Base-by-base conservation (phyloP, 352 stramenopile genomes). In the Aphanomyces stellatus region DNA sequence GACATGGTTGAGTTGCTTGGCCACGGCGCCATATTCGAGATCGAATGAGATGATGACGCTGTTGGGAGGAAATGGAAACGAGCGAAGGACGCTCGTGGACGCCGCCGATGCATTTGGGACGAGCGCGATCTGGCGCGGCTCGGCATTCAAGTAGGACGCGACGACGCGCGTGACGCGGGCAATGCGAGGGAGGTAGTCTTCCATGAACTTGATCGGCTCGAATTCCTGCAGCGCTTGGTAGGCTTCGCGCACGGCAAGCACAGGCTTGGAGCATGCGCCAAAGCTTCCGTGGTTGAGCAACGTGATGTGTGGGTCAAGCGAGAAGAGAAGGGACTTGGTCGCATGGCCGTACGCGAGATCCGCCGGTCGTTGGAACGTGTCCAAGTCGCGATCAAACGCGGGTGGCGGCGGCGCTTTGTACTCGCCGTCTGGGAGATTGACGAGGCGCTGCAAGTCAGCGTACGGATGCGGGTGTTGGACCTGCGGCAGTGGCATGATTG, bases 281-380 rank as follows among this genome's bases (percentile, higher is more conserved):
- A 40, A 67, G 41, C 46, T 60, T 27, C 60, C 60, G 41, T 67
- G 60, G n/a, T 67, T 67, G 49, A 67, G 28, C 25, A 53, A 22
- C 25, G 41, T 41, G 33, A 60, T 59, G 22, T 27, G 7, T 22
- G 60, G 60, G 31, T 67, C 60, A 4, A 67, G 33, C 17, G 37
- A 49, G 27, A 67, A 67, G 15, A 67, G 60, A 7, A 46, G 13
- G 5, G 31, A 17, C 27, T 63, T 63, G 55, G 28, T 3, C 5
- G 5, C 0, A 27, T 51, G 33, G 33, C 55, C 55, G 35, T 63
- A 63, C n/a, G 5, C 19, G 19, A 63, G 11, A 11, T 10, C 19
- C 22, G 53, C 11, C 31, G 33, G 31, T n/a, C 55, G 55, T 22
- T 63, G 10, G 35, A 63, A 63, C 19, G 55, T 51, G n/a, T 34